Evolutionary conservation across 148 eudicot genomes (phyloP).

Genomic region (Camellia sinensis): DNA sequence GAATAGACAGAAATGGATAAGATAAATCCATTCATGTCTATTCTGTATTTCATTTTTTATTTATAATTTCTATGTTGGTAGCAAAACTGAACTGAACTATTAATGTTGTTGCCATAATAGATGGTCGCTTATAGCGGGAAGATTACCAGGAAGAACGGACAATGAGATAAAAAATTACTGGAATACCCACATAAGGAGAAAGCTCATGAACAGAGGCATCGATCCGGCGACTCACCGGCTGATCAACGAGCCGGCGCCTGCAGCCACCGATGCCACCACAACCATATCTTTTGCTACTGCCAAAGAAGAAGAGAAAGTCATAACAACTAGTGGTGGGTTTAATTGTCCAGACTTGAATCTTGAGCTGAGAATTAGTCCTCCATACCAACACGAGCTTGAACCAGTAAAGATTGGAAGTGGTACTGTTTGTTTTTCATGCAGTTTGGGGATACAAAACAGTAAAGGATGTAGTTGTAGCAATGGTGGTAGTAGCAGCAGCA

Average conservation of each 20-base stretch:
- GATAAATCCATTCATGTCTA: background rate
- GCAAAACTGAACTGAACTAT: too few species aligned
- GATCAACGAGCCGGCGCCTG: slow-evolving; percentile 36
- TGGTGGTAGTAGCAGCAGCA: slow-evolving; percentile 27
- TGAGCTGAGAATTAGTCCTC: slow-evolving; percentile 84
- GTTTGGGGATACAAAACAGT: slow-evolving; percentile 52
- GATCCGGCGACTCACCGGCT: slow-evolving; percentile 82
- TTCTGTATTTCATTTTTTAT: background rate
- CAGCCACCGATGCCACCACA: slow-evolving; percentile 6
- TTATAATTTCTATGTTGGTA: too few species aligned
- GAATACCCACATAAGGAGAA: slow-evolving; percentile 91
- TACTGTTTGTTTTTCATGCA: slow-evolving; percentile 56
- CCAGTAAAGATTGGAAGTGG: slow-evolving; percentile 26
- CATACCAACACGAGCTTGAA: slow-evolving; percentile 40
- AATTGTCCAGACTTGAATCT: slow-evolving; percentile 75
- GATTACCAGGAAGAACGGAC: slow-evolving; percentile 93
- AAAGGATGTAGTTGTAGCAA: slow-evolving; percentile 58
- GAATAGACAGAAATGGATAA: too few species aligned
- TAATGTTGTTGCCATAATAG: slow-evolving; percentile 21
- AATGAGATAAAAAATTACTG: slow-evolving; percentile 96
- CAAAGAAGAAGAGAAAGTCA: slow-evolving; percentile 14
- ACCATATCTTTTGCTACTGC: slow-evolving; percentile 54
- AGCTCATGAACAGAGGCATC: slow-evolving; percentile 79
- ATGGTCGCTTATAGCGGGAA: slow-evolving; percentile 94
- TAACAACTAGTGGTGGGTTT: background rate